Percentiles rank a stretch among this genome's conserved stretches.
These are phyloP conservation scores for Leccinum truebloodii DNA, from an alignment of 768 basidiomycete genomes.

Conservation along the genomic window DNA sequence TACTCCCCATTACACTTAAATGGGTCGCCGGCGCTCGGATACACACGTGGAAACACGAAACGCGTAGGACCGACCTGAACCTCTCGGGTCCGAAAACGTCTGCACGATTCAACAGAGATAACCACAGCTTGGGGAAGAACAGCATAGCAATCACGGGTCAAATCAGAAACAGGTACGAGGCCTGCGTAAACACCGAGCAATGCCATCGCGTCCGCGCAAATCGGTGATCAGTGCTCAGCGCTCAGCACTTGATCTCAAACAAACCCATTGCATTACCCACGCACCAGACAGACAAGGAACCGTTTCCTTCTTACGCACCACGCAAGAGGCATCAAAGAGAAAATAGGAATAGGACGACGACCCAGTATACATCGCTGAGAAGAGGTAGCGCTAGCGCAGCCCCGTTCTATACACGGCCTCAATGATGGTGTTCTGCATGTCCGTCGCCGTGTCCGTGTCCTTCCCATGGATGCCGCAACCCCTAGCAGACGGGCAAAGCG, in stretches of 20 bases:
- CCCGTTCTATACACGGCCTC: constrained; percentile 22
- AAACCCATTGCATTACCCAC: background rate
- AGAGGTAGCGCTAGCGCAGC: background rate
- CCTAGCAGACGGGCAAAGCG: constrained; percentile 35
- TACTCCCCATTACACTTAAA: background rate
- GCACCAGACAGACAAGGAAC: background rate
- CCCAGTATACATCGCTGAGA: constrained; percentile 14
- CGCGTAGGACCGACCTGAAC: too few relatives aligned
- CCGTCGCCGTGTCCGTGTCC: constrained; percentile 51
- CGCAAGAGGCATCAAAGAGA: background rate
- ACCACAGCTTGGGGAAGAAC: background rate
- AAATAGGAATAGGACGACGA: background rate
- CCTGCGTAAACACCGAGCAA: background rate
- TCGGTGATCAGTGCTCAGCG: background rate
- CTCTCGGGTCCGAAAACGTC: background rate
- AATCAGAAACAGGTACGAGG: background rate
- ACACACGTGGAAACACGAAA: background rate
- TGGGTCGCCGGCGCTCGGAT: background rate
- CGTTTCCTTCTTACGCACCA: background rate
- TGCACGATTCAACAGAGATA: background rate
- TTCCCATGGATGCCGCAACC: constrained; percentile 66
- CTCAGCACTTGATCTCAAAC: background rate
- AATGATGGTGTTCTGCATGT: constrained; percentile 44
- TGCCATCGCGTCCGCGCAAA: background rate
- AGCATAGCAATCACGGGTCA: background rate